Evolutionary conservation across 2,329 filamentous ascomycete genomes (phyloP).

Genomic region (Capronia epimyces): DNA sequence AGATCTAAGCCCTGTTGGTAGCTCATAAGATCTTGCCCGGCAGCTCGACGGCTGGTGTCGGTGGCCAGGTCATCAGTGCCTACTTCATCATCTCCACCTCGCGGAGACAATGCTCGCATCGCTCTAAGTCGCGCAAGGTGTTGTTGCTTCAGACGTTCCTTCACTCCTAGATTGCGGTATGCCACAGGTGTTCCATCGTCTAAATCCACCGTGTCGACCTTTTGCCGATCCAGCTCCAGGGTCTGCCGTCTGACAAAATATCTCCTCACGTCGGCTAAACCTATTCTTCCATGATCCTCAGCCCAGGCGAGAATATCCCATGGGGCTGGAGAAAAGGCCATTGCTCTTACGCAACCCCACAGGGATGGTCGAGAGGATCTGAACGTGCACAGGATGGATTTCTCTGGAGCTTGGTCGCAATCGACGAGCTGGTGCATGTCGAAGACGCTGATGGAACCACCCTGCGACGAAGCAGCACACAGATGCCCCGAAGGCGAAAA

Average conservation of each 20-base stretch:
- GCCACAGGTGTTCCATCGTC: conserved; percentile 28
- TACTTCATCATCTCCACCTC: conserved; percentile 9
- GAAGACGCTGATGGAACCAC: conserved; percentile 44
- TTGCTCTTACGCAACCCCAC: conserved; percentile 79
- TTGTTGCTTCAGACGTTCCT: conserved; percentile 26
- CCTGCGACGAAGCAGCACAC: conserved; percentile 48
- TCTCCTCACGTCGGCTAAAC: conserved; percentile 45
- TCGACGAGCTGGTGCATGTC: conserved; percentile 34
- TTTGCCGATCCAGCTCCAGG: conserved; percentile 31
- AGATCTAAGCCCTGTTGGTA: conserved; percentile 25
- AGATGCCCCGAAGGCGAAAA: conserved; percentile 47
- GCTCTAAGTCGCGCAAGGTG: conserved; percentile 23
- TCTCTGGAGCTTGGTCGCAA: conserved; percentile 30
- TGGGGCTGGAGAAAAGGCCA: conserved; percentile 85
- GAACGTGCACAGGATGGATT: conserved; percentile 64
- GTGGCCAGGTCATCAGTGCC: conserved; percentile 6
- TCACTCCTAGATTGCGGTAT: conserved; percentile 22
- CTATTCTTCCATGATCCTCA: conserved; percentile 63
- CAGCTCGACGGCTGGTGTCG: conserved; percentile 4
- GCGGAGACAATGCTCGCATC: conserved; percentile 14
- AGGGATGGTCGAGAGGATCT: conserved; percentile 67
- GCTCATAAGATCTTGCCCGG: conserved; percentile 15
- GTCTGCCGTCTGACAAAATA: conserved; percentile 43
- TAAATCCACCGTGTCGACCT: conserved; percentile 21
- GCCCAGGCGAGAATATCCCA: conserved; percentile 92